phyloP scores from a whole-genome alignment of 202 grass and related monocot species.

The Carex sylvatica region DNA sequence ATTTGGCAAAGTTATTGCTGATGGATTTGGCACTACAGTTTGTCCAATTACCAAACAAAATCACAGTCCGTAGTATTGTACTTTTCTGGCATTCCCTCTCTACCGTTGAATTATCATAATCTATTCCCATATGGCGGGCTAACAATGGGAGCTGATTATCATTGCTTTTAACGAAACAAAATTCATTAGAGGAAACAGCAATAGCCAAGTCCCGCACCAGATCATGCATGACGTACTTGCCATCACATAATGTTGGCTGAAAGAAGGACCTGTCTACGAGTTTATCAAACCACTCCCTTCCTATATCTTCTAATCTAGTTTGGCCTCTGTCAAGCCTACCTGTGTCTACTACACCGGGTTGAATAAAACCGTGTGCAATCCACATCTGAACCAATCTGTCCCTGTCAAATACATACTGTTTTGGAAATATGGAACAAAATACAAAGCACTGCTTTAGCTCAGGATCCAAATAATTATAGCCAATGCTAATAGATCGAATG shows the following conservation, averaged over 20 bases:
- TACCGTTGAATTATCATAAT: background rate
- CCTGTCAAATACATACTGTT: background rate
- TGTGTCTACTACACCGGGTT: background rate
- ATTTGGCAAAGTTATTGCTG: background rate
- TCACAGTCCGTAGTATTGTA: background rate
- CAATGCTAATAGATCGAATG: constrained; percentile 9
- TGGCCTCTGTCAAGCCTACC: background rate
- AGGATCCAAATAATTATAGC: background rate
- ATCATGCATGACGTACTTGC: constrained; percentile 7
- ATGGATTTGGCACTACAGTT: background rate
- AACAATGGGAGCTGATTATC: background rate
- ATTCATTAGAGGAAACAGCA: constrained; percentile 5
- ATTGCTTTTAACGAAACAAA: background rate
- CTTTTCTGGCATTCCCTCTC: background rate
- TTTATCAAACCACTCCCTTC: background rate
- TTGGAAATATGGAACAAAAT: constrained; percentile 14
- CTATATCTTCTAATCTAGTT: background rate
- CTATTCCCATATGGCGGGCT: background rate
- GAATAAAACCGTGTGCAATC: background rate
- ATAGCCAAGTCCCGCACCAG: background rate
- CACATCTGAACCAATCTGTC: background rate
- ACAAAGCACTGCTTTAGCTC: background rate
- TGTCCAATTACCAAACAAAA: background rate
- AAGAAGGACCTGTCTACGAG: background rate
- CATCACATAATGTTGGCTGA: background rate